Conservation (phyloP, 805 yeast genomes). For the Saccharomycopsis microspora region DNA sequence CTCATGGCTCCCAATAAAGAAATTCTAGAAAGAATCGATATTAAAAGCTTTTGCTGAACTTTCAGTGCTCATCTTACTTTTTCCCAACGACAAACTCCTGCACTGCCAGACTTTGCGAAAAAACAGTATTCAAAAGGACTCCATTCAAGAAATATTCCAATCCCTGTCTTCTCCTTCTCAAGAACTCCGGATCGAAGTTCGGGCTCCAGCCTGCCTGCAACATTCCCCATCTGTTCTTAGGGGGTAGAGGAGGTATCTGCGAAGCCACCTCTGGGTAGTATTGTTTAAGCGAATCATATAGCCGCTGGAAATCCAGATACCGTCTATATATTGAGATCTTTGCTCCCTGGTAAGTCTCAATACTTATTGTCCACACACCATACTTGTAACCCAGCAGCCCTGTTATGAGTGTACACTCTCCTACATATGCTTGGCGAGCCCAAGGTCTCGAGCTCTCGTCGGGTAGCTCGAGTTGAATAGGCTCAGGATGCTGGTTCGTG, state of each 20-base stretch:
- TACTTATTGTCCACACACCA: constrained; percentile 13
- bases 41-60: too few relatives aligned
- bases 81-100: constrained; percentile 10
- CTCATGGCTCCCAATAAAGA: too few relatives aligned
- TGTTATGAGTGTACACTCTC: constrained; percentile 15
- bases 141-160: constrained; percentile 14
- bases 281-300: constrained; percentile 7
- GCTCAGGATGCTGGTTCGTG: constrained; percentile 10
- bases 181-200: constrained; percentile 11
- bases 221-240: constrained; percentile 7
- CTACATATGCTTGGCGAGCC: constrained; percentile 14
- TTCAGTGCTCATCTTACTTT: background rate
- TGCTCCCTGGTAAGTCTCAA: constrained; percentile 13
- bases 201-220: too few relatives aligned
- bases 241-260: constrained; percentile 13
- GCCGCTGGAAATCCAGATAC: constrained; percentile 14
- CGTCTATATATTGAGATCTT: constrained; percentile 11
- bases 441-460: constrained; percentile 1
- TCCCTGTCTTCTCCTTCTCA: constrained; percentile 11
- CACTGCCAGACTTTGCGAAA: constrained; percentile 9
- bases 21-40: too few relatives aligned
- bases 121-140: constrained; percentile 13
- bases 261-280: constrained; percentile 11
- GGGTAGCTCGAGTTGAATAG: constrained; percentile 1
- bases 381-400: constrained; percentile 10